Evolutionary conservation across 1,284 basidiomycete species (phyloP), one percentile per base, ranked within the genome.

Genomic region (Melanopsichium pennsylvanicum): DNA sequence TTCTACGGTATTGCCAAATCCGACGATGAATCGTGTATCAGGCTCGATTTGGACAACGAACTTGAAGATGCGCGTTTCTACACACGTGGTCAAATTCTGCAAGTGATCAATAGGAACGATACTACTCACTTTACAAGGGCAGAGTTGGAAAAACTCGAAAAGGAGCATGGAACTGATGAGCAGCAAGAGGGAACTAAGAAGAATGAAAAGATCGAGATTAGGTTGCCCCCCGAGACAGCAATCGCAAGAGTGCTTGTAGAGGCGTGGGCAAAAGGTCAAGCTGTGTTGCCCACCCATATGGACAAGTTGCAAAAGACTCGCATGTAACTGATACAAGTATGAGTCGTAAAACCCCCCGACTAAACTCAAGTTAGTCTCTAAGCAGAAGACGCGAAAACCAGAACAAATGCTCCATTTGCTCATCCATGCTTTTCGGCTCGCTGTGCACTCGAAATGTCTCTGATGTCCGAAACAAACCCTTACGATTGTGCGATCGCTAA

Each of bases 61-160:
- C 86, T 98, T n/a, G 89, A 90, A 79, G 93, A 97, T 76, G 93
- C 92, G 0, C 86, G 86, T 51, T 98, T 91, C 89, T 97, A 89
- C 82, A 88, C 89, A 8, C 87, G 90, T 10, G 86, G 86, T 25
- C 88, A 93, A 72, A 84, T 93, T 21, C 82, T 88, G 5, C 82
- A 83, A 0, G 87, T 91, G 8, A 83, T 96, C 31, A 80, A 83
- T 19, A 85, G 88, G 11, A 46, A 48, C 10, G 68, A 81, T 82
- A 4, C 81, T 84, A 2, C 19, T 9, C 84, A 82, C 32, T 85
- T 90, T 46, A 82, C 84, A 11, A 76, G 81, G 15, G 81, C 84
- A n/a, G 90, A 92, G 61, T 84, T 87, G 61, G 86, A 86, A 73
- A 84, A 85, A 70, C 81, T 89, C 50, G 84, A 85, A 21, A 84